These are phyloP conservation scores for Globisporangium takayamanum DNA, from an alignment of 352 stramenopile genomes.

Conservation along the genomic window DNA sequence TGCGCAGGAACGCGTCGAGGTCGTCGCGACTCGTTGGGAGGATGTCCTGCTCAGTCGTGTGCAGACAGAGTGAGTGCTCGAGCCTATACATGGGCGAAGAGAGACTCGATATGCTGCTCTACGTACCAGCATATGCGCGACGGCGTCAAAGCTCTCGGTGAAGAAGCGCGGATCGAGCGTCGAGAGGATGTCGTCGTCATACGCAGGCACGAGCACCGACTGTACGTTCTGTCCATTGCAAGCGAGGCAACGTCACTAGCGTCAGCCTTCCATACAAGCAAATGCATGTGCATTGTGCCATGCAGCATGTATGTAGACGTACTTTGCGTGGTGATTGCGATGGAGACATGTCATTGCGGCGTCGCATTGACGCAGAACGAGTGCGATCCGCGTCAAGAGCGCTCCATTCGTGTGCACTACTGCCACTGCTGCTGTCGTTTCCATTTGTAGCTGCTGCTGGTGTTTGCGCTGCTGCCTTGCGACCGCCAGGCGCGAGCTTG, in stretches of 20 bases:
- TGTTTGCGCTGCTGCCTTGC: slow-evolving; percentile 19
- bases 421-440: slow-evolving; percentile 5
- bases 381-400: too few species aligned
- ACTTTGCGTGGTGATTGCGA: slow-evolving; percentile 34
- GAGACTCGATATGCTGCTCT: not conserved
- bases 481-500: slow-evolving; percentile 23
- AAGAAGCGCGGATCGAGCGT: slow-evolving; percentile 79
- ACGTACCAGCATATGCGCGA: slow-evolving; percentile 59
- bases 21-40: slow-evolving; percentile 41
- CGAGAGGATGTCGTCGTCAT: slow-evolving; percentile 59
- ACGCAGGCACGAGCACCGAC: slow-evolving; percentile 61
- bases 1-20: slow-evolving; percentile 63
- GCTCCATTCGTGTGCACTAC: not conserved
- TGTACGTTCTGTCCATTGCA: slow-evolving; percentile 1
- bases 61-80: not conserved
- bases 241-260: not conserved
- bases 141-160: slow-evolving; percentile 68
- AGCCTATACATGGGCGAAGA: not conserved
- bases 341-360: slow-evolving; percentile 20
- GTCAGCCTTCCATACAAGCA: not conserved
- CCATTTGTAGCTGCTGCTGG: slow-evolving; percentile 9
- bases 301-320: not conserved
- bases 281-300: not conserved
- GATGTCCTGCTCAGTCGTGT: slow-evolving; percentile 35
- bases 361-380: slow-evolving; percentile 17